These are phyloP conservation scores for Rhytidiadelphus loreus DNA, from an alignment of 225 moss, liverwort and hornwort genomes.

Conservation along the genomic window DNA sequence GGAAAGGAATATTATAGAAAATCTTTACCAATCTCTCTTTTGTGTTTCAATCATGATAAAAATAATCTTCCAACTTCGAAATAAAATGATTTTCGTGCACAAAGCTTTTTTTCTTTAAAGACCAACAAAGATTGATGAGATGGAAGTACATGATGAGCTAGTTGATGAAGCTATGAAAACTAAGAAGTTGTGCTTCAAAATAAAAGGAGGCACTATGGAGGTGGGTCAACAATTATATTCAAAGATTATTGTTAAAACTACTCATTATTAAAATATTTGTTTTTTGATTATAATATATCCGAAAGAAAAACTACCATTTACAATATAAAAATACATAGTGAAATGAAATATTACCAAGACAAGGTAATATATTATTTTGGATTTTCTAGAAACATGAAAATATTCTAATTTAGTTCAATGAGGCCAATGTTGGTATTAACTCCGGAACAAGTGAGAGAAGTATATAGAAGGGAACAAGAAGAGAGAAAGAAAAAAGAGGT, in stretches of 20 bases:
- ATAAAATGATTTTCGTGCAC: background rate
- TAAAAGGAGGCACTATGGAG: background rate
- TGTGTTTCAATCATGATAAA: background rate
- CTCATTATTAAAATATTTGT: fast-evolving
- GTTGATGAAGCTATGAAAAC: background rate
- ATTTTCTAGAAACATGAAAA: background rate
- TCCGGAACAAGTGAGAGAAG: background rate
- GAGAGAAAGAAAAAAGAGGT: background rate
- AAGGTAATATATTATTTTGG: background rate
- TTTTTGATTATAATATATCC: background rate
- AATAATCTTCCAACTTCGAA: background rate
- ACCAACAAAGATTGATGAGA: background rate
- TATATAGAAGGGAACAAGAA: slow-evolving; percentile 4
- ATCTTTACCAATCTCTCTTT: background rate
- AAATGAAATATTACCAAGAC: background rate
- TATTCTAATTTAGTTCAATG: background rate
- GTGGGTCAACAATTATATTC: background rate
- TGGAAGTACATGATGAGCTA: background rate
- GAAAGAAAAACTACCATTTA: background rate
- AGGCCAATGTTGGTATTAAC: slow-evolving; percentile 11
- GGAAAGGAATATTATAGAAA: background rate
- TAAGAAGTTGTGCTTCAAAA: background rate
- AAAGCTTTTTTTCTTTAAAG: no score
- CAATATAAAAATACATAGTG: background rate
- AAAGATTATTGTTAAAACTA: background rate